Conservation (phyloP, 441 rosid genomes). For the Pelargonium citronellum region DNA sequence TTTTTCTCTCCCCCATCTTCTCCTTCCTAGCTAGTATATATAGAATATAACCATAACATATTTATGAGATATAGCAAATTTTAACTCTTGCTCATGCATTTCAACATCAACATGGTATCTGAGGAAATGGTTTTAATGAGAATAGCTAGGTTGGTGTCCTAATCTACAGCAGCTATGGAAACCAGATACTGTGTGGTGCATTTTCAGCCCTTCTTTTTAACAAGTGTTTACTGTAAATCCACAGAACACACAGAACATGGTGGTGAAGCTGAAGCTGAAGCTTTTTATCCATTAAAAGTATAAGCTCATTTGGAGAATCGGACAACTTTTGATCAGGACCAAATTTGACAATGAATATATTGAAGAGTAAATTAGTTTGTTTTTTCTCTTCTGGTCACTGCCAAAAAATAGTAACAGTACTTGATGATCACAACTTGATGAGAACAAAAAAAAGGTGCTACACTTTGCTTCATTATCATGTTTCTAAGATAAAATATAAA, state of each 20-base stretch:
- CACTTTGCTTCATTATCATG: no score
- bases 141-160: slow-evolving; percentile 2
- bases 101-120: background rate
- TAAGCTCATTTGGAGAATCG: background rate
- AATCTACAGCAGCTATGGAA: slow-evolving; percentile 5
- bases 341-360: background rate
- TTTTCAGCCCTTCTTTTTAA: slow-evolving; percentile 1
- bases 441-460: no score
- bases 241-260: background rate
- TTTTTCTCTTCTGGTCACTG: no score
- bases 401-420: no score
- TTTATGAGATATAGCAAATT: background rate
- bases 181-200: slow-evolving; percentile 4
- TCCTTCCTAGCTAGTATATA: background rate
- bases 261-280: background rate
- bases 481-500: no score
- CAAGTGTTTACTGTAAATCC: background rate
- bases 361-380: no score
- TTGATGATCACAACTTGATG: no score
- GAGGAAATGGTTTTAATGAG: background rate
- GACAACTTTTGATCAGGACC: background rate
- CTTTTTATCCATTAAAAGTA: no score
- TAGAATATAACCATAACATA: background rate
- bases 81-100: background rate
- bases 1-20: background rate